A percentile compares a stretch with the other conserved stretches of the same genome.
These are phyloP conservation scores for Prunus padus DNA, from an alignment of 306 rosid genomes.

Conservation along the genomic window DNA sequence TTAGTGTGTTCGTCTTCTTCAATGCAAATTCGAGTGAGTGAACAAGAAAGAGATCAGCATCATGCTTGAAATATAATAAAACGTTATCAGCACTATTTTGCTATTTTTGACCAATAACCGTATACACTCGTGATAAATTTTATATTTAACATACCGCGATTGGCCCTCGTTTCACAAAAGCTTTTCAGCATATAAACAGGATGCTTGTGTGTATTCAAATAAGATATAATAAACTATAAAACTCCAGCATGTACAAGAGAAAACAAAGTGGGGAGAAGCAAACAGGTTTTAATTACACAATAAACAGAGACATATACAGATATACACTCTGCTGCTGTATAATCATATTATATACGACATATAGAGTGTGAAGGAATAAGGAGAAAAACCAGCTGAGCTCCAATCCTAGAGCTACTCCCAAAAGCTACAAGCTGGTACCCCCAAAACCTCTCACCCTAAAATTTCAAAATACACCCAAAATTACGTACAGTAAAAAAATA, in stretches of 20 bases:
- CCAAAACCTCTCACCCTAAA: conserved; percentile 48
- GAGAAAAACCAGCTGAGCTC: conserved; percentile 89
- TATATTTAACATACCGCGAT: no score
- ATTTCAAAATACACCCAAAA: conserved; percentile 16
- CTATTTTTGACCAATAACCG: no score
- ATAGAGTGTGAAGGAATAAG: conserved; percentile 50
- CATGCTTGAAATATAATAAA: neutral
- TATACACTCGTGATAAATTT: no score
- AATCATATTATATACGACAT: conserved; percentile 17
- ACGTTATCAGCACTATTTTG: neutral
- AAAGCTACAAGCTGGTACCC: conserved; percentile 83
- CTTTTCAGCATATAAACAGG: neutral
- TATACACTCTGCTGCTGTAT: neutral
- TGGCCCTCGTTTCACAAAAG: no score
- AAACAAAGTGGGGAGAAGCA: neutral
- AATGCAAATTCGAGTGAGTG: neutral
- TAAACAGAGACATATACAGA: neutral
- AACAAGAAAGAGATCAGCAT: neutral
- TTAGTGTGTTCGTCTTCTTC: no score
- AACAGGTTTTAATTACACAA: neutral
- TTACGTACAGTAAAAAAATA: neutral
- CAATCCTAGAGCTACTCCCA: conserved; percentile 44
- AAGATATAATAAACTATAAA: no score
- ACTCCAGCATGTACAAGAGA: no score
- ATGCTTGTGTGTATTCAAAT: no score